These are phyloP conservation scores for Hanseniaspora taiwanica DNA, from an alignment of 805 yeast genomes.

Conservation along the genomic window DNA sequence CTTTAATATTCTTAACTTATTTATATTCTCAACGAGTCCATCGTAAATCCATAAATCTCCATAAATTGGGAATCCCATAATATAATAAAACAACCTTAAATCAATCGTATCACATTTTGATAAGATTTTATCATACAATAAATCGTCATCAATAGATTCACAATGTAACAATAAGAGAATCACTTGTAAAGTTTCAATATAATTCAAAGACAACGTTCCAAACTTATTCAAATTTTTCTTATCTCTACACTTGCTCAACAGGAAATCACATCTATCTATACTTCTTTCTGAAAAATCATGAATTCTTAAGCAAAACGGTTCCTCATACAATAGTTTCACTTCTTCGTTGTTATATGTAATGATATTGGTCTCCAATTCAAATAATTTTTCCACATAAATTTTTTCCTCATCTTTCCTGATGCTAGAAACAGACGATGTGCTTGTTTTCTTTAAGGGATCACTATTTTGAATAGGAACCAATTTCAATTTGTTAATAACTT, in stretches of 20 bases:
- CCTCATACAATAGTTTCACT: slow-evolving; percentile 9
- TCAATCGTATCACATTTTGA: slow-evolving; percentile 10
- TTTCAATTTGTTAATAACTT: slow-evolving; percentile 12
- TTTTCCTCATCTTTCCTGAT: slow-evolving; percentile 17
- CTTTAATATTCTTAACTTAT: slow-evolving; percentile 15
- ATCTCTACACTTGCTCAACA: too few species aligned
- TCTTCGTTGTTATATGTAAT: slow-evolving; percentile 12
- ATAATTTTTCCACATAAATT: slow-evolving; percentile 10
- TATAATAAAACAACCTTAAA: slow-evolving; percentile 15
- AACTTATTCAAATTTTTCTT: slow-evolving; percentile 5
- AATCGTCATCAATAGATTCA: slow-evolving; percentile 10
- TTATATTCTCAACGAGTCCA: slow-evolving; percentile 14
- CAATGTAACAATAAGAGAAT: slow-evolving; percentile 16
- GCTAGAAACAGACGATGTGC: slow-evolving; percentile 3
- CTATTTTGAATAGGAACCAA: slow-evolving; percentile 13
- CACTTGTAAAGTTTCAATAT: slow-evolving; percentile 11
- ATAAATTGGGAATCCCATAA: slow-evolving; percentile 14
- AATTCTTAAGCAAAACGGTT: slow-evolving; percentile 14
- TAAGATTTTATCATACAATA: slow-evolving; percentile 15
- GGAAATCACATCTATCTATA: slow-evolving; percentile 12
- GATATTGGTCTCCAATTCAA: slow-evolving; percentile 11
- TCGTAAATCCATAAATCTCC: slow-evolving; percentile 21
- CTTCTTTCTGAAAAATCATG: slow-evolving; percentile 12
- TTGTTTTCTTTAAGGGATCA: slow-evolving; percentile 2
- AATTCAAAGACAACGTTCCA: slow-evolving; percentile 11